A percentile compares a stretch with the other conserved stretches of the same genome.
Evolutionary conservation across 139 green algal species (phyloP).

Genomic region (Edaphochlamys debaryana): DNA sequence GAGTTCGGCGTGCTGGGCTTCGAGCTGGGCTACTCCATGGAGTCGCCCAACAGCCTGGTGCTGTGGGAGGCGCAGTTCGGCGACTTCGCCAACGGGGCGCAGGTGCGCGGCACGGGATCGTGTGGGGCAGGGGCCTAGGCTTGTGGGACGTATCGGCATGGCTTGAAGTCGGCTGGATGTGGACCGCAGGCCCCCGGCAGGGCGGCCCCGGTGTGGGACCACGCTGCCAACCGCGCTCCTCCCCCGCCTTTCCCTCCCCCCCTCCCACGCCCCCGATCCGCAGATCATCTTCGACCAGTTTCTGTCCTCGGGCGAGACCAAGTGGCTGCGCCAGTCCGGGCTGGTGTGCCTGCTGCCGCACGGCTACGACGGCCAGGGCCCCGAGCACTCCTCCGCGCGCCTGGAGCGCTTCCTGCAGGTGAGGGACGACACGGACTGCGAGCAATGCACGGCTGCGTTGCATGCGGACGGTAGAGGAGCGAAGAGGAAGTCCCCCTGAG

Average conservation of each 20-base stretch:
- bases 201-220: no score
- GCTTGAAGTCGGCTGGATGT: neutral
- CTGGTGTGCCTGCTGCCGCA: conserved; percentile 94
- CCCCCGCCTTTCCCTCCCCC: no score
- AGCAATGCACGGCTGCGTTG: no score
- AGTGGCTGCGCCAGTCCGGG: conserved; percentile 92
- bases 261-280: no score
- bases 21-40: conserved; percentile 97
- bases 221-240: no score
- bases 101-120: conserved; percentile 53
- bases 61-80: conserved; percentile 98
- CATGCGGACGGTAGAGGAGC: no score
- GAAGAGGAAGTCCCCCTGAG: no score
- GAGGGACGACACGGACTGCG: no score
- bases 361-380: conserved; percentile 97
- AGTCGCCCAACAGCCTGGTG: conserved; percentile 96
- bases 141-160: neutral
- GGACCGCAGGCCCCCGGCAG: no score
- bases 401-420: conserved; percentile 95
- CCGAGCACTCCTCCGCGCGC: conserved; percentile 90
- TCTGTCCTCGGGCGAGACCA: conserved; percentile 91
- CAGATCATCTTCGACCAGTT: conserved; percentile 98
- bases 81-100: conserved; percentile 97
- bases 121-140: no score
- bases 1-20: conserved; percentile 98